Evolutionary conservation across 768 basidiomycete genomes (phyloP).

Genomic region (Pholiota conissans): DNA sequence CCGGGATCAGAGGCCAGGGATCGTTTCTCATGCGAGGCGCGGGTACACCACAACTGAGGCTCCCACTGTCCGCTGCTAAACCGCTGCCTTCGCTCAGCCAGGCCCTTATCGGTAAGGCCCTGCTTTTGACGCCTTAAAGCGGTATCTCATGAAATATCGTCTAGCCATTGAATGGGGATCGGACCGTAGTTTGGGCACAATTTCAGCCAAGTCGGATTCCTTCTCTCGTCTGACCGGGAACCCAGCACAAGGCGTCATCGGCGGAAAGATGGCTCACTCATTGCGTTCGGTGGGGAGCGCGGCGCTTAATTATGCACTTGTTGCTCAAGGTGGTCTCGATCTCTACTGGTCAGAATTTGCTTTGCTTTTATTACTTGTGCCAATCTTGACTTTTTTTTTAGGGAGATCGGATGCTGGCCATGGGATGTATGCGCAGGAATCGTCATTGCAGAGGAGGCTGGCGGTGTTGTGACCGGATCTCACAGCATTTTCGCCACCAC

Average conservation of each 20-base stretch:
- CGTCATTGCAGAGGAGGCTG: conserved; percentile 90
- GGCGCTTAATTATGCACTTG: conserved; percentile 78
- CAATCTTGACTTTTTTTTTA: conserved; percentile 20
- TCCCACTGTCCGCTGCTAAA: conserved; percentile 68
- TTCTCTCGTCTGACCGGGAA: conserved; percentile 79
- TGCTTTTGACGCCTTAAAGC: background rate
- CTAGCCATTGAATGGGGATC: conserved; percentile 88
- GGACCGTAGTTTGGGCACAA: conserved; percentile 56
- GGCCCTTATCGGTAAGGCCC: conserved; percentile 62
- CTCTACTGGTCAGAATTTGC: conserved; percentile 70
- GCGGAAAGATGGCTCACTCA: conserved; percentile 85
- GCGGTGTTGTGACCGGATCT: conserved; percentile 76
- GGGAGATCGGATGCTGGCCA: conserved; percentile 81
- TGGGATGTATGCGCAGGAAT: conserved; percentile 95
- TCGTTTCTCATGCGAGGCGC: conserved; percentile 65
- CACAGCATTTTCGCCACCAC: conserved; percentile 45
- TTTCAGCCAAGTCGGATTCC: conserved; percentile 61
- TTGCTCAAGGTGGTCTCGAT: conserved; percentile 88
- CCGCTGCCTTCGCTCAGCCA: conserved; percentile 68
- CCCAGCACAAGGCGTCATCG: conserved; percentile 55
- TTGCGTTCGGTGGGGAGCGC: conserved; percentile 83
- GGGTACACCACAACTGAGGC: conserved; percentile 42
- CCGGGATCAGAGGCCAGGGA: conserved; percentile 76
- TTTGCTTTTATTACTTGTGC: background rate
- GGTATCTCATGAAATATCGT: background rate